These are phyloP conservation scores for Suillus fuscotomentosus DNA, from an alignment of 768 basidiomycete species.

Conservation along the genomic window DNA sequence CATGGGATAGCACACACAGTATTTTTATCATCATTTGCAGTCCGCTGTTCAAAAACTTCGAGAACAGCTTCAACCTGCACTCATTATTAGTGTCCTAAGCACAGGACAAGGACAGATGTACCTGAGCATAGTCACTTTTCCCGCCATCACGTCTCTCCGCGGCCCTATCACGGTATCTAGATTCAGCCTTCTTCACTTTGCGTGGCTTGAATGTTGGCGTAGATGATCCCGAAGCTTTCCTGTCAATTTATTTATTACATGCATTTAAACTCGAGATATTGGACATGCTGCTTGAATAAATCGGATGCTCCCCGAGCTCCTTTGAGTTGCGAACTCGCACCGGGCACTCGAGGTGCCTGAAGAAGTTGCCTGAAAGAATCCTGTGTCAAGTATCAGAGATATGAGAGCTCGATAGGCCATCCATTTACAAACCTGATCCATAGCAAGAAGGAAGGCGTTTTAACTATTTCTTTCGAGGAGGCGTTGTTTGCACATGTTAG, in stretches of 20 bases:
- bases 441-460: slow-evolving; percentile 1
- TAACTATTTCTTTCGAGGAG: background rate
- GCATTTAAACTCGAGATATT: slow-evolving; percentile 1
- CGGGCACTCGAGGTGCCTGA: slow-evolving; percentile 28
- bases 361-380: slow-evolving; percentile 61
- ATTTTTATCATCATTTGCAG: slow-evolving; percentile 56
- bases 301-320: background rate
- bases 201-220: slow-evolving; percentile 79
- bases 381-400: slow-evolving; percentile 28
- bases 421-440: slow-evolving; percentile 26
- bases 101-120: slow-evolving; percentile 24
- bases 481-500: slow-evolving; percentile 30
- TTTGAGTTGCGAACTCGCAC: slow-evolving; percentile 4
- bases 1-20: slow-evolving; percentile 42
- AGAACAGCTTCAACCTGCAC: slow-evolving; percentile 73
- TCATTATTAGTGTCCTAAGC: background rate
- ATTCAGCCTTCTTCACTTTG: slow-evolving; percentile 63
- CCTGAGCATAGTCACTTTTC: slow-evolving; percentile 74
- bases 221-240: slow-evolving; percentile 48
- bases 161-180: slow-evolving; percentile 72
- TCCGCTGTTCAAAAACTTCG: slow-evolving; percentile 75
- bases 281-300: background rate
- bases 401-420: background rate
- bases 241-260: slow-evolving; percentile 14
- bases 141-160: slow-evolving; percentile 66